These are phyloP conservation scores for Penicillium fuscoglaucum DNA, from an alignment of 2,329 filamentous ascomycete genomes.

Conservation along the genomic window DNA sequence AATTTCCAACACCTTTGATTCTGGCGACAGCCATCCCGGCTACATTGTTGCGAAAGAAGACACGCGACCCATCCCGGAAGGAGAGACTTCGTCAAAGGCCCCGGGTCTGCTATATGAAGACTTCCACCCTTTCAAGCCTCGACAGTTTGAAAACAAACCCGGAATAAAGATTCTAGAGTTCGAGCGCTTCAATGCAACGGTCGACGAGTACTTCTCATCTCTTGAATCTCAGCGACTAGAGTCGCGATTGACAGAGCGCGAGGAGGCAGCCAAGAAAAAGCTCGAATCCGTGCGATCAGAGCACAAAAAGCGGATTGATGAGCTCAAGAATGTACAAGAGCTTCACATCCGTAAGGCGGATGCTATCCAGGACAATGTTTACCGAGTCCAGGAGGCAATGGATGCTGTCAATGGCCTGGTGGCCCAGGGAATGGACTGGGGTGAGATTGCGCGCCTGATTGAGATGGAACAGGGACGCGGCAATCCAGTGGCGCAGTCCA, in stretches of 20 bases:
- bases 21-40: slow-evolving; percentile 66
- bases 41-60: slow-evolving; percentile 79
- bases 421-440: slow-evolving; percentile 95
- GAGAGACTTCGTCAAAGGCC: slow-evolving; percentile 38
- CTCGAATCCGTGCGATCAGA: slow-evolving; percentile 81
- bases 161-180: slow-evolving; percentile 71
- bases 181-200: slow-evolving; percentile 84
- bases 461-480: slow-evolving; percentile 78
- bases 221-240: slow-evolving; percentile 91
- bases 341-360: slow-evolving; percentile 84
- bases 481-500: slow-evolving; percentile 84
- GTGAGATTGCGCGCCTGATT: slow-evolving; percentile 82
- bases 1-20: slow-evolving; percentile 68
- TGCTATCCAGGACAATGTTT: slow-evolving; percentile 85
- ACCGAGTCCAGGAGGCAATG: slow-evolving; percentile 88
- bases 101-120: slow-evolving; percentile 76
- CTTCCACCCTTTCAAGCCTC: slow-evolving; percentile 87
- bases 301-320: slow-evolving; percentile 80
- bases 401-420: slow-evolving; percentile 91
- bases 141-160: slow-evolving; percentile 71
- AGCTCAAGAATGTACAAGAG: slow-evolving; percentile 76
- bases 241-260: slow-evolving; percentile 76
- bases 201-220: slow-evolving; percentile 96
- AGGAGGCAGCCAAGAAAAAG: slow-evolving; percentile 78
- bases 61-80: slow-evolving; percentile 38